Base-by-base conservation (phyloP, 768 basidiomycete species). In the Calocybe gangraenosa region DNA sequence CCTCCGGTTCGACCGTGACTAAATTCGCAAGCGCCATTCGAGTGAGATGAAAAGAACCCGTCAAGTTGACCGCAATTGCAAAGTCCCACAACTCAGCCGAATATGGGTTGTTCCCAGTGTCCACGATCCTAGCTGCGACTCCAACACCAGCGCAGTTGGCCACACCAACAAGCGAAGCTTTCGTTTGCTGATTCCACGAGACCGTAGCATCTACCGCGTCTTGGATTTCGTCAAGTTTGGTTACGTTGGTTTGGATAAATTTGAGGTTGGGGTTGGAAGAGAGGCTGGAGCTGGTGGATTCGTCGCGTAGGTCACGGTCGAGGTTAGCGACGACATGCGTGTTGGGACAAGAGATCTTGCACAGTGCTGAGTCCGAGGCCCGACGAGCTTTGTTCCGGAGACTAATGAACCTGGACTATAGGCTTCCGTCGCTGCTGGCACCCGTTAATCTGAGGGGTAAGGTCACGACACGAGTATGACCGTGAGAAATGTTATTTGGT, bases 111-210 rank as follows among this genome's bases (percentile, higher is more conserved):
- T 71, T 69, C 15, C 70, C 58, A 1, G 68, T 58, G 35, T 74
- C 69, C 20, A 82, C 68, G 6, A 78, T 73, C 67, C 79, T 69
- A 2, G 47, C 60, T 3, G 65, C 67, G 2, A 62, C 56, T 2
- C 70, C 80, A 0, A 79, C 71, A 7, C 80, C 81, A 0, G 78
- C 79, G 14, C 74, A 76, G 55, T 80, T 78, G 14, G 82, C 69
- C 2, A 82, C 73, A 13, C 81, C 80, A 2, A 78, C 79, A 11
- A 81, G 61, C 11, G 60, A 54, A 8, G 72, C 69, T 8, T 62
- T 59, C 0, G 71, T 73, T 37, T 65, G 60, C 18, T 62, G 52
- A 2, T 65, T 55, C 75, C 74, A 78, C 39, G 59, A 53, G 2
- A 72, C 63, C 3, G 64, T 70, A 9, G 53, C 49, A 15, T 67